These are phyloP conservation scores for Zoysia pacifica DNA, from an alignment of 176 grass and related monocot genomes.

Conservation along the genomic window DNA sequence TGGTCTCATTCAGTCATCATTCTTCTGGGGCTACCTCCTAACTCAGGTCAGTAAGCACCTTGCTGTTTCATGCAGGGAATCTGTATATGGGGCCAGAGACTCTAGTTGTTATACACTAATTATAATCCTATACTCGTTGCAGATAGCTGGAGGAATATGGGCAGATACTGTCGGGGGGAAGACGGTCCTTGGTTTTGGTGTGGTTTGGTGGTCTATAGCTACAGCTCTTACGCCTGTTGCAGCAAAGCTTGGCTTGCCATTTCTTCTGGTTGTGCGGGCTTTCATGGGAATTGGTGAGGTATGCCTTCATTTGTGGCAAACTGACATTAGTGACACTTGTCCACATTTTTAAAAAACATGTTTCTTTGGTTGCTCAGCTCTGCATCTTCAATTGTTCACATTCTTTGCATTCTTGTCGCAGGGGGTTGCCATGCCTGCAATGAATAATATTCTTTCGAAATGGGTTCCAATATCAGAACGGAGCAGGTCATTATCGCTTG, in stretches of 20 bases:
- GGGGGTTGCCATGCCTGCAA: slow-evolving; percentile 98
- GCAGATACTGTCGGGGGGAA: slow-evolving; percentile 93
- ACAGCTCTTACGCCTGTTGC: slow-evolving; percentile 86
- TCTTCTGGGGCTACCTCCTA: slow-evolving; percentile 99
- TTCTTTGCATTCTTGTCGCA: slow-evolving; percentile 43
- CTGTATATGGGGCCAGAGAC: background rate
- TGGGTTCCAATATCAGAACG: slow-evolving; percentile 93
- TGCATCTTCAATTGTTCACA: background rate
- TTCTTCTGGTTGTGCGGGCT: slow-evolving; percentile 82
- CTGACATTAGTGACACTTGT: no score
- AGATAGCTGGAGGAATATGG: slow-evolving; percentile 99
- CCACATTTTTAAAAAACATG: background rate
- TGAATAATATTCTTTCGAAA: slow-evolving; percentile 97
- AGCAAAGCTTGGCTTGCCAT: slow-evolving; percentile 82
- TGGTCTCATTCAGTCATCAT: slow-evolving; percentile 89
- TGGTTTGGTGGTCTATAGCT: slow-evolving; percentile 93
- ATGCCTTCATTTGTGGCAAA: background rate
- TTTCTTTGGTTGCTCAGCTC: slow-evolving; percentile 5
- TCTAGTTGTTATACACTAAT: background rate
- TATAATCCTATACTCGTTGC: slow-evolving; percentile 1
- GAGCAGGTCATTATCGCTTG: slow-evolving; percentile 82
- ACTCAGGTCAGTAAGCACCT: slow-evolving; percentile 58
- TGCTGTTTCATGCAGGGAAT: background rate
- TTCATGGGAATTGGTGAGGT: slow-evolving; percentile 98
- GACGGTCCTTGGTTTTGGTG: slow-evolving; percentile 84